Evolutionary conservation across 2,329 filamentous ascomycete genomes (phyloP), one percentile per base, ranked within the genome.

Genomic region (Myriosclerotinia duriaeana): DNA sequence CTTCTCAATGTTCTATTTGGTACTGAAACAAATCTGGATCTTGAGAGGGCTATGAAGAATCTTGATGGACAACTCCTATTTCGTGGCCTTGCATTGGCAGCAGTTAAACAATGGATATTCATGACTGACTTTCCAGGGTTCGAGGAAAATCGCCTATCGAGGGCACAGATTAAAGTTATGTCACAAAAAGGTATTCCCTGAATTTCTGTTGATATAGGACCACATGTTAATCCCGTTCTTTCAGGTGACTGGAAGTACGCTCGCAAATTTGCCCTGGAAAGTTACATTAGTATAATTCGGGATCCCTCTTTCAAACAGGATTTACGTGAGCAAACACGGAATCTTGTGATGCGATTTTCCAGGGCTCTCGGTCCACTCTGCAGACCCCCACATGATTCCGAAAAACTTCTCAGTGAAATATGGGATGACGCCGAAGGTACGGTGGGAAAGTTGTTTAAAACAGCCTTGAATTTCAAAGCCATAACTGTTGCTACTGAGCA

Each of bases 381-480:
- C 36, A 53, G 30, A 7, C 14, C 36, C 15, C 48, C 61, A 15
- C 38, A 64, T 64, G n/a, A 64, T 46, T 40, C 22, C n/a, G 38
- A 42, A 54, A 40, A 55, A 5, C 5, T 34, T 17, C 26, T 64
- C 26, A 22, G 22, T 54, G 36, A 54, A 6, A 64, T 46, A 34
- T 54, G 50, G 48, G 20, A 22, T 5, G 26, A 42, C 14, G 20
- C 22, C 34, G 26, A 64, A 17, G 50, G 61, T 17, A 53, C 50
- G 22, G 22, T 64, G 15, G 11, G 15, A n/a, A 22, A 3, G 11
- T 42, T 64, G n/a, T 64, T 46, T 34, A 54, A 17, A 14, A 64
- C 17, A 22, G 61, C 61, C 20, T 64, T 64, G 50, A 54, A 12
- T n/a, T 36, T 64, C 38, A 54, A 64, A 22, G 34, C 38, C n/a